Base-by-base conservation (phyloP, 441 rosid genomes). In the Corymbia citriodora region DNA sequence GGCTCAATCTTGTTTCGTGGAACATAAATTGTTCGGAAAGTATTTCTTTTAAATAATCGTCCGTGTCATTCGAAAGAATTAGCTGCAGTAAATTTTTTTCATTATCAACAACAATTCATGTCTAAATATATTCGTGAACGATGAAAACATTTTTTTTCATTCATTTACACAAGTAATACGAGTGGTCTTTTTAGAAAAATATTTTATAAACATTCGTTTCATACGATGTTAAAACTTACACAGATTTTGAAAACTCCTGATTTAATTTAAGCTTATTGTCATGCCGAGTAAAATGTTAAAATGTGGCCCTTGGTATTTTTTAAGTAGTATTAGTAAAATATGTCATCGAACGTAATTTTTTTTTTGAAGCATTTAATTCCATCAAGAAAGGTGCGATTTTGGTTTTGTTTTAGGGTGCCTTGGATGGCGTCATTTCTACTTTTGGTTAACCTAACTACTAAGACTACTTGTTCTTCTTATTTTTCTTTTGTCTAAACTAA, bases 121-220 rank as follows among this genome's bases (percentile, higher is more conserved):
- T 57, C 63, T 57, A 57, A 12, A 21, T 57, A 29, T 23, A 9
- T 57, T 11, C 0, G 1, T 57, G 63, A 3, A 23, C 4, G 63
- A 5, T 9, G 63, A 57, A 57, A 57, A 57, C 10, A 23, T 57
- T 23, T 21, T 57, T 6, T 11, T 52, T 52, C 54, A 14, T 52
- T 52, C 5, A 12, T 52, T 52, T 52, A 40, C 45, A 5, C 5
- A 40, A 40, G 6, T 40, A 40, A 40, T 40, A 40, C 45, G 6
- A 1, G 15, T 4, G 23, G 10, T 57, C 23, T 9, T 57, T 57
- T 23, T 57, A 21, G 1, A 9, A 23, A 57, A 57, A 57, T 57
- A 57, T 57, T 57, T 27, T 6, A 12, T 13, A 0, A 4, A 29
- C 21, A 57, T 57, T 57, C 12, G 0, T 1, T 21, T 9, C 9